Evolutionary conservation across 2,329 filamentous ascomycete species (phyloP).

Genomic region (Pestalotiopsis sp.): DNA sequence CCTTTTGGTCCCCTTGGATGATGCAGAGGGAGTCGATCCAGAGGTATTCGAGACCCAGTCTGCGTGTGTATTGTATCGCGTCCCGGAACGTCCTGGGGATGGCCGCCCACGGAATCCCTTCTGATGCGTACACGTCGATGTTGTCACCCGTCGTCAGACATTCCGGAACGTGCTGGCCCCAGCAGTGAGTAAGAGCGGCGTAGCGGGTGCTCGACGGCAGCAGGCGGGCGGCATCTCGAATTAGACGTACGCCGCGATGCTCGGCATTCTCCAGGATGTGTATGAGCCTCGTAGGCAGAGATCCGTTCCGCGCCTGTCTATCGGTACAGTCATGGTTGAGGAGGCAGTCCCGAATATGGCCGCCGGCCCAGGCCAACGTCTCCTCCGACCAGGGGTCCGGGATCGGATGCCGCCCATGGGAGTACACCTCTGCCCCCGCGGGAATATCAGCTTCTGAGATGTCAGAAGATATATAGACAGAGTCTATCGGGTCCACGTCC

Average conservation of each 20-base stretch:
- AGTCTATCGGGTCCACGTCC: not conserved
- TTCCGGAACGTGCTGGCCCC: not conserved
- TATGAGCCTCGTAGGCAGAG: not conserved
- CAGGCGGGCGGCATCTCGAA: not conserved
- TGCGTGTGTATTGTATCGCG: slow-evolving; percentile 8
- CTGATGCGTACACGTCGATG: not conserved
- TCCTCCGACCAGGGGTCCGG: not conserved
- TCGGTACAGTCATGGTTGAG: not conserved
- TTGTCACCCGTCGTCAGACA: not conserved
- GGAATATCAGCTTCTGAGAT: not conserved
- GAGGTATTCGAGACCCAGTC: slow-evolving; percentile 12
- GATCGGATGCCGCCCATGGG: not conserved
- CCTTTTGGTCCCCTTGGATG: slow-evolving; percentile 13
- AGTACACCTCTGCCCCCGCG: not conserved
- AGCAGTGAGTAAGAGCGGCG: not conserved
- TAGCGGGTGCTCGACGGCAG: not conserved
- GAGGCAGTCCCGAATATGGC: not conserved
- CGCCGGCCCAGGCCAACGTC: not conserved
- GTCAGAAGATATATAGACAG: not conserved
- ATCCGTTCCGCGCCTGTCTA: not conserved
- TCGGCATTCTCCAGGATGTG: not conserved
- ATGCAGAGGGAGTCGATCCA: slow-evolving; percentile 20
- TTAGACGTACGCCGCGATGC: not conserved
- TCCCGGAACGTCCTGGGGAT: not conserved
- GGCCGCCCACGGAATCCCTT: not conserved